Evolutionary conservation across 2,329 filamentous ascomycete genomes (phyloP), one percentile per base, ranked within the genome.

Genomic region (Neonectria sp.): DNA sequence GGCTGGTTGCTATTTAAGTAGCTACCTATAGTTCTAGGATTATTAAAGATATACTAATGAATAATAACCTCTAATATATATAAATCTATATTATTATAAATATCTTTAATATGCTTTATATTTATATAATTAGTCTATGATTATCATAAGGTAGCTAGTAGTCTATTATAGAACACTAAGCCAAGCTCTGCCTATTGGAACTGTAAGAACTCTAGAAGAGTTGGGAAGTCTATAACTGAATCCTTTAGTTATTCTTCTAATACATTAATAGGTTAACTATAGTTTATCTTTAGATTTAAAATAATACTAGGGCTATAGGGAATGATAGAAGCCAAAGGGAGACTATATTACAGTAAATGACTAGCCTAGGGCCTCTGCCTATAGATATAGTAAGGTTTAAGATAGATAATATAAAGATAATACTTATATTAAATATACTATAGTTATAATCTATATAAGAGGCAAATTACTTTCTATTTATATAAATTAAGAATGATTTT

Each of bases 151-250:
- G 81, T 4, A 82, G 81, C 3, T 79, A 81, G 2, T 75, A 80
- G 6, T 82, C 81, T n/a, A 75, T 86, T 1, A 82, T 84, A 15
- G 84, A 86, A 65, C 82, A 85, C 61, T 78, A 84, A 29, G 83
- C 84, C 0, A 82, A 85, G n/a, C 66, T 86, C 0, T 86, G 84
- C 63, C 73, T 86, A 0, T 69, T 86, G 21, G 83, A 84, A 0
- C 69, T 86, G 0, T 80, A 84, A 56, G 85, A 86, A 65, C 71
- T 86, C 9, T 84, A 86, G 63, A 83, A 82, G 59, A 83, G 82
- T 0, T 86, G 84, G 85, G 83, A 85, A 55, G 73, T 86, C 9
- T 83, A 83, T 15, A 86, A 85, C 60, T 84, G 83, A 82, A 81
- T 86, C 0, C 71, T 86, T 3, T 79, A 86, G 66, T 73, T 86